Conservation (phyloP, 2,329 filamentous ascomycete species). For the Alternaria dauci region DNA sequence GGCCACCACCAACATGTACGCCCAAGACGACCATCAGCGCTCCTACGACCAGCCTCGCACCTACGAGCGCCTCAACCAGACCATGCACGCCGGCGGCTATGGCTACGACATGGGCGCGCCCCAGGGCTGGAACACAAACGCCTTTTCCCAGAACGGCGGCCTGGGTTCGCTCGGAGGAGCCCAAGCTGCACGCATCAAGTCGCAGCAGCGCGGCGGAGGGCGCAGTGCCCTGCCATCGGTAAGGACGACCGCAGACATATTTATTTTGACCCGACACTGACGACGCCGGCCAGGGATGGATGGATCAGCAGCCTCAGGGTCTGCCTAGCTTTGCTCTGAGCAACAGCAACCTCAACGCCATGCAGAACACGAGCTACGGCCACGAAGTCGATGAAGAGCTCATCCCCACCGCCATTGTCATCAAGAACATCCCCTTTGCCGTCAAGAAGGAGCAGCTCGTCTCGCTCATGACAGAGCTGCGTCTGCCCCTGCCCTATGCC, state of each 20-base stretch:
- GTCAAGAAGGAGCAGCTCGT: slow-evolving; percentile 97
- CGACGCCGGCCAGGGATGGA: slow-evolving; percentile 63
- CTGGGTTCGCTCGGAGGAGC: slow-evolving; percentile 67
- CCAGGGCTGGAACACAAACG: slow-evolving; percentile 83
- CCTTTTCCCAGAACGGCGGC: slow-evolving; percentile 71
- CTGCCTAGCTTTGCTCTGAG: slow-evolving; percentile 54
- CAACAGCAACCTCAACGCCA: slow-evolving; percentile 41
- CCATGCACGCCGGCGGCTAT: slow-evolving; percentile 67
- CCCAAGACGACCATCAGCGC: slow-evolving; percentile 69
- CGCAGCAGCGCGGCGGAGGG: slow-evolving; percentile 60
- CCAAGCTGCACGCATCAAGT: slow-evolving; percentile 64
- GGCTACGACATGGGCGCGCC: slow-evolving; percentile 72
- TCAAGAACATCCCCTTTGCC: slow-evolving; percentile 99
- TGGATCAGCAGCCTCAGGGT: slow-evolving; percentile 59
- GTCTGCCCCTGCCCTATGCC: slow-evolving; percentile 92
- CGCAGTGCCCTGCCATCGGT: slow-evolving; percentile 74
- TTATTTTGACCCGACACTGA: slow-evolving; percentile 3
- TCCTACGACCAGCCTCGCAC: slow-evolving; percentile 60
- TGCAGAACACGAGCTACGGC: slow-evolving; percentile 55
- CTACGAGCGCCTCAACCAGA: slow-evolving; percentile 67
- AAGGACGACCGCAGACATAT: slow-evolving; percentile 46
- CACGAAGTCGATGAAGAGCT: slow-evolving; percentile 79
- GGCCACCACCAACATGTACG: slow-evolving; percentile 70
- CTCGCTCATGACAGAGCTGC: slow-evolving; percentile 91
- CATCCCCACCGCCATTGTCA: slow-evolving; percentile 97